Base-by-base conservation (phyloP, 1,284 basidiomycete species). In the Tylopilus sp. region DNA sequence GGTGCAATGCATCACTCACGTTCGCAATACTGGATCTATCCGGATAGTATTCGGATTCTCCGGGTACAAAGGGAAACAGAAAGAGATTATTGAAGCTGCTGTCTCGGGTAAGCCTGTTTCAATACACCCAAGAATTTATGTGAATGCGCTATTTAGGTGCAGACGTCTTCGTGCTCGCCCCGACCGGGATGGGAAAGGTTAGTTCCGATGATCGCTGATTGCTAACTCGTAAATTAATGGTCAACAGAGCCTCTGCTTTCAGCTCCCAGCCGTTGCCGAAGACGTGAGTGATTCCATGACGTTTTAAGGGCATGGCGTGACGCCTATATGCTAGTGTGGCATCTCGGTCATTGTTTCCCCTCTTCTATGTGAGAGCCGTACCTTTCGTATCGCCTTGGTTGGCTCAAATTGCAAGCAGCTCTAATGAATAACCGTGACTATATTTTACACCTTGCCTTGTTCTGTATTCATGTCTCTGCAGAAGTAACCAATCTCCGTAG, bases 161-260 rank as follows among this genome's bases (percentile, higher is more conserved):
- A 15, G 88, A 91, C 68, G 79, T 91, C 7, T 77, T 91, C 40
- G 88, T 93, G 6, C 77, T 93, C 3, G 91, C 91, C 8, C 90
- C 91, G 0, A 94, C 91, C 2, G 91, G 91, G 3, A 84, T 92
- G 77, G 91, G 91, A 26, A 94, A 94, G 80, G 90, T 86, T 45
- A 49, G 71, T n/a, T 48, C 11, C 2, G 8, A 35, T 9, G 12
- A 10, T 18, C 1, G 7, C 2, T 17, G 10, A 15, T 24, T 7
- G 31, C 33, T 56, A 0, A 14, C 7, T 30, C 26, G 18, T 31
- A 28, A 39, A 20, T 12, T 24, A 11, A 18, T 17, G 14, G n/a
- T 41, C 10, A 28, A 10, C 42, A 69, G 85, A 88, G 89, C 56
- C 62, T 94, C 4, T 94, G 91, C 67, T 94, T 93, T 60, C 91